Evolutionary conservation across 371 early-diverging fungal genomes (phyloP), one percentile per base, ranked within the genome.

Genomic region (Syncephalastrum sp.): DNA sequence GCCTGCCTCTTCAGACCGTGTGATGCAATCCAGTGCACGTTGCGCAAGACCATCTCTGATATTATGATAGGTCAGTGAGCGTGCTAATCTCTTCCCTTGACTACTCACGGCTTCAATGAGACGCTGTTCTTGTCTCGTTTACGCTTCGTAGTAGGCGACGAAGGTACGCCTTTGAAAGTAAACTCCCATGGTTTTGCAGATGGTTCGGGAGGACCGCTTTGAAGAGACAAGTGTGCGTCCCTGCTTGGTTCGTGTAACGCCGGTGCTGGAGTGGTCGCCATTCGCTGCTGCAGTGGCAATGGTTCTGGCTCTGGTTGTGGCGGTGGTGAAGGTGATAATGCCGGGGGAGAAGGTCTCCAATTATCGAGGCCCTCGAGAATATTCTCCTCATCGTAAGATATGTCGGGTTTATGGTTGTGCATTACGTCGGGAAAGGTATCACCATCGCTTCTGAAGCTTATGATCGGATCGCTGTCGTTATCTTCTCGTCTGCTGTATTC

Each of bases 1-100:
- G 3, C 45, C 29, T 7, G 27, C 27, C 13, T 54, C 24, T 16
- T 45, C 45, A 17, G 41, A 41, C 16, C 27, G 41, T 27, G 45
- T 54, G 17, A 54, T 54, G 13, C 16, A 16, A 14, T 54, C 27
- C 8, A 54, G 27, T 4, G 54, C 54, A 2, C 45, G 21, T 4
- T 15, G 16, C 16, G 54, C 54, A 13, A 54, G 21, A 5, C 54
- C 54, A 24, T 54, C n/a, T 5, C 19, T 25, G 12, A 24, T 25
- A 46, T 23, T 12, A 23, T 13, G 27, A 12, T 15, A 45, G 10
- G 16, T 5, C 29, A 3, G 10, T n/a, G 0, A 2, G 21, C 21
- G 21, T 21, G 21, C 21, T 21, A 2, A 0, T 0, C 21, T 21
- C 21, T 21, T 1, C 21, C 21, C 21, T 21, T 21, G 2, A 43